A percentile compares a stretch with the other conserved stretches of the same genome.
These are phyloP conservation scores for Diaporthe nobilis DNA, from an alignment of 2,329 filamentous ascomycete genomes.

Conservation along the genomic window DNA sequence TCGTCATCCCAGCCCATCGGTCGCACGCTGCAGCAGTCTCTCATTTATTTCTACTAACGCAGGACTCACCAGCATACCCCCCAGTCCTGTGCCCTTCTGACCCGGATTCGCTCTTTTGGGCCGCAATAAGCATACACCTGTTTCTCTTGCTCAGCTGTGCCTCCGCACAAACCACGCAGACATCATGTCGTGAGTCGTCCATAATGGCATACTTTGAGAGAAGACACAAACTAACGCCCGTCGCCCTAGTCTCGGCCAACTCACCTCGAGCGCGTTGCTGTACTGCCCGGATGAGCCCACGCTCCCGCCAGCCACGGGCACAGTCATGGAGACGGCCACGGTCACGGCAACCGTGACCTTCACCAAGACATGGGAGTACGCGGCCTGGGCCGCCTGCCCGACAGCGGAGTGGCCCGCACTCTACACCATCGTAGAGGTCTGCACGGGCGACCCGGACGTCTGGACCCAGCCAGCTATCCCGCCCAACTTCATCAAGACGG, in stretches of 20 bases:
- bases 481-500: conserved; percentile 56
- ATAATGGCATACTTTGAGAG: neutral
- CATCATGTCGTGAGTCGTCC: conserved; percentile 29
- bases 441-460: conserved; percentile 49
- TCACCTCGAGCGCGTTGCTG: conserved; percentile 46
- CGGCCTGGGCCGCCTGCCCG: conserved; percentile 54
- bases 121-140: neutral
- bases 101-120: conserved; percentile 7
- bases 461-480: conserved; percentile 51
- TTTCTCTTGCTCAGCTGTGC: neutral
- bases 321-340: conserved; percentile 44
- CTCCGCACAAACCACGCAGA: neutral
- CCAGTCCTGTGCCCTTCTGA: neutral
- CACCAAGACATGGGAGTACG: conserved; percentile 56
- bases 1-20: neutral
- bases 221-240: neutral
- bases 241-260: conserved; percentile 18
- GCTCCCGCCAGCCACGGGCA: conserved; percentile 41
- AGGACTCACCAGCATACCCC: neutral
- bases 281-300: conserved; percentile 46
- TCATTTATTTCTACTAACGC: neutral
- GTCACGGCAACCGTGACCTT: conserved; percentile 47
- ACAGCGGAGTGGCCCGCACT: conserved; percentile 56
- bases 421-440: conserved; percentile 57
- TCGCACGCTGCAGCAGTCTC: neutral